A percentile compares a stretch with the other conserved stretches of the same genome.
These are phyloP conservation scores for Thelephora ganbajun DNA, from an alignment of 768 basidiomycete species.

Conservation along the genomic window DNA sequence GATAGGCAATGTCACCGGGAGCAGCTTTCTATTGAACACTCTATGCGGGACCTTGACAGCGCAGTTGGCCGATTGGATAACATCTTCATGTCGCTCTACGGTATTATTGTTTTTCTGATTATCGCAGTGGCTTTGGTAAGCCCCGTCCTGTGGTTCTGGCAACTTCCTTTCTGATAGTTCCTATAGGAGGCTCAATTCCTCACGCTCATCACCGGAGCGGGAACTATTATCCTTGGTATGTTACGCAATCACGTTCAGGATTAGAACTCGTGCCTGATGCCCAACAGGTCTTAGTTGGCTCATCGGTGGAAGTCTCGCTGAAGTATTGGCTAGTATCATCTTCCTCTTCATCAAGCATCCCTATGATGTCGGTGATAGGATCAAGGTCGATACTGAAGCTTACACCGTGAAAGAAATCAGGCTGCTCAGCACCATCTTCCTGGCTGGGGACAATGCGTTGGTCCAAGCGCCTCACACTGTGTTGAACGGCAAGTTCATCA, in stretches of 20 bases:
- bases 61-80: constrained; percentile 80
- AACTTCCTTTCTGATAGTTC: constrained; percentile 4
- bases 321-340: constrained; percentile 75
- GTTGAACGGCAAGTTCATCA: constrained; percentile 46
- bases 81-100: constrained; percentile 72
- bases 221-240: constrained; percentile 39
- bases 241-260: neutral
- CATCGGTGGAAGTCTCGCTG: constrained; percentile 67
- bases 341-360: constrained; percentile 86
- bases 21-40: constrained; percentile 68
- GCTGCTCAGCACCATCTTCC: constrained; percentile 63
- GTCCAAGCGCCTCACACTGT: constrained; percentile 65
- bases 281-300: constrained; percentile 68
- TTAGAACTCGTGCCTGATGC: constrained; percentile 3
- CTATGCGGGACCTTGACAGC: constrained; percentile 82
- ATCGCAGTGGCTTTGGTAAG: constrained; percentile 68
- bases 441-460: constrained; percentile 39
- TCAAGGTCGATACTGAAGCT: constrained; percentile 32
- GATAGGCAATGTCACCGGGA: constrained; percentile 72
- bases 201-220: constrained; percentile 65
- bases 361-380: constrained; percentile 70
- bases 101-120: constrained; percentile 59
- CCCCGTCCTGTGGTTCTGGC: constrained; percentile 9
- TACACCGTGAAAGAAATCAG: constrained; percentile 86
- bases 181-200: constrained; percentile 56